Evolutionary conservation across 1,284 basidiomycete species (phyloP).

Genomic region (Sanghuangporus sanghuang): DNA sequence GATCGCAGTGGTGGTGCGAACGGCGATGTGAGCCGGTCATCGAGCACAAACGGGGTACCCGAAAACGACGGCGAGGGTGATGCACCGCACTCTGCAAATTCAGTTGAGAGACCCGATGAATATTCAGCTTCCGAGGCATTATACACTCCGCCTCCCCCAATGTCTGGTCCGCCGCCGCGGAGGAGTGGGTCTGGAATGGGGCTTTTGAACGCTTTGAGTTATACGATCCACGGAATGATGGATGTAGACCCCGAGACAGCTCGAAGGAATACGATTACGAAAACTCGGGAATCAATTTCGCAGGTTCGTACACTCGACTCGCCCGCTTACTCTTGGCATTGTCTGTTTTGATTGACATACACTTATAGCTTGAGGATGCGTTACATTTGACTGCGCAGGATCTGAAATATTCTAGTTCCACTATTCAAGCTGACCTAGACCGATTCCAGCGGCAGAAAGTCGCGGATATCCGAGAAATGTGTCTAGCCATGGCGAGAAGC

Average conservation of each 20-base stretch:
- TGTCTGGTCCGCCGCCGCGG: constrained; percentile 58
- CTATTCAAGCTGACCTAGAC: constrained; percentile 96
- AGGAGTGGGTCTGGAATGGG: constrained; percentile 74
- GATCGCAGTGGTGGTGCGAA: constrained; percentile 19
- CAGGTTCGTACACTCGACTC: constrained; percentile 50
- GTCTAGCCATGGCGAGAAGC: constrained; percentile 82
- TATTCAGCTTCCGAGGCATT: constrained; percentile 27
- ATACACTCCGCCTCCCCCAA: constrained; percentile 70
- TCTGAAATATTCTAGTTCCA: constrained; percentile 91
- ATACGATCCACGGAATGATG: constrained; percentile 97
- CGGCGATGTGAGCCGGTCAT: constrained; percentile 1
- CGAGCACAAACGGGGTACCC: background rate
- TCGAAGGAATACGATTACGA: constrained; percentile 86
- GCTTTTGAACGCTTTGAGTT: constrained; percentile 86
- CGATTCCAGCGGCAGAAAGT: constrained; percentile 99
- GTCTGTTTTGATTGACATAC: background rate
- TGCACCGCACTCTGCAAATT: constrained; percentile 24
- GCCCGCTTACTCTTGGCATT: background rate
- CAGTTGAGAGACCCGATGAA: constrained; percentile 21
- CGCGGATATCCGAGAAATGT: constrained; percentile 89
- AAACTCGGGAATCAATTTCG: constrained; percentile 90
- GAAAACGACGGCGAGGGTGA: constrained; percentile 1
- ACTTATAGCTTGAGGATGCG: constrained; percentile 80
- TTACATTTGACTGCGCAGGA: constrained; percentile 87
- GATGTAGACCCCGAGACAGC: constrained; percentile 97